phyloP scores from a whole-genome alignment of 176 grass and related monocot species.

The Eleusine indica region DNA sequence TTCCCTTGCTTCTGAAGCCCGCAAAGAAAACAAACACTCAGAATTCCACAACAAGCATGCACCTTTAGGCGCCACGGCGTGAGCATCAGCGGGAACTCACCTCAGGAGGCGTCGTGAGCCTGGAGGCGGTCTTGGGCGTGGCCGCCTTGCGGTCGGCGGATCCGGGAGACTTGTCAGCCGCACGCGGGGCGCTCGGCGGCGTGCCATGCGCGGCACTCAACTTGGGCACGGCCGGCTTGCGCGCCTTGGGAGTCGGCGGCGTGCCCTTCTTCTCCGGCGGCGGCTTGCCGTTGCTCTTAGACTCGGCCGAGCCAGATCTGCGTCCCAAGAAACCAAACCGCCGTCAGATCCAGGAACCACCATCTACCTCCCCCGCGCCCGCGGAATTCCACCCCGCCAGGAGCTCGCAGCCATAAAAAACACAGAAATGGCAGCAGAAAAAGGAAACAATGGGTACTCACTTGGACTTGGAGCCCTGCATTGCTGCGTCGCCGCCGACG shows the following conservation, averaged over 20 bases:
- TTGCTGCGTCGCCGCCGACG: conserved; percentile 19
- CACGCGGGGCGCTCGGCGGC: conserved; percentile 38
- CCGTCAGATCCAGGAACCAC: conserved; percentile 7
- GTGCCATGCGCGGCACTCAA: conserved; percentile 41
- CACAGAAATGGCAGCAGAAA: not conserved
- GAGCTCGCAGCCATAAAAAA: not conserved
- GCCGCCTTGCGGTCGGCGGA: conserved; percentile 56
- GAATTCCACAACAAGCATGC: conserved; percentile 29
- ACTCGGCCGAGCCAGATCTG: conserved; percentile 70
- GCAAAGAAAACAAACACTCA: not conserved
- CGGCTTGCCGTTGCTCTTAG: conserved; percentile 54
- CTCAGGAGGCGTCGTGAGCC: conserved; percentile 48
- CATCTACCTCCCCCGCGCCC: not conserved
- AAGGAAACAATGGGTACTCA: not conserved
- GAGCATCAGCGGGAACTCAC: not conserved
- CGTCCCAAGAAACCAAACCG: not conserved
- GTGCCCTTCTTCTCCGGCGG: conserved; percentile 52
- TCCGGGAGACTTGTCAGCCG: conserved; percentile 50
- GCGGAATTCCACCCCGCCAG: not conserved
- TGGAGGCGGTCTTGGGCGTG: conserved; percentile 54
- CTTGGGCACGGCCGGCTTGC: conserved; percentile 57
- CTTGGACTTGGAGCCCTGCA: conserved; percentile 54
- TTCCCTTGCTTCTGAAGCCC: conserved; percentile 60
- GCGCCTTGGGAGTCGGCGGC: conserved; percentile 60
- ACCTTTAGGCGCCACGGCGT: not conserved